phyloP scores from a whole-genome alignment of 257 asterid species.

The Solanum sejunctum region DNA sequence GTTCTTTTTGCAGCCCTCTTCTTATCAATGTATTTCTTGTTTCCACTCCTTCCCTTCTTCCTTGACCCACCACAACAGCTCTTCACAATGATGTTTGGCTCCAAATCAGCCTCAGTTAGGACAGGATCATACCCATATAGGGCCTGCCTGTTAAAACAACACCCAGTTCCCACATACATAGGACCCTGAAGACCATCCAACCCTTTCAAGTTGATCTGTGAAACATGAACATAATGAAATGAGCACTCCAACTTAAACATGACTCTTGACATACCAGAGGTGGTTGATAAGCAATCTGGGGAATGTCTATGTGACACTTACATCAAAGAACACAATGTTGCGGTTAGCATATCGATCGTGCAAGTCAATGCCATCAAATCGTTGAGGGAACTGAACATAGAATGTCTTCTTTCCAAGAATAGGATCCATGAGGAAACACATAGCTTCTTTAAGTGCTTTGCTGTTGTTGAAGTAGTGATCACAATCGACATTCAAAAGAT shows the following conservation, averaged over 20 bases:
- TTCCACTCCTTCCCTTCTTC: constrained; percentile 50
- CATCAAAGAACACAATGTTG: constrained; percentile 41
- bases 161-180: constrained; percentile 88
- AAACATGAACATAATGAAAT: neutral
- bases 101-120: constrained; percentile 67
- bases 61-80: constrained; percentile 73
- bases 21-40: constrained; percentile 62
- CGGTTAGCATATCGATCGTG: constrained; percentile 76
- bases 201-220: constrained; percentile 89
- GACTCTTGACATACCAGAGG: neutral
- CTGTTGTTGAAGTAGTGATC: constrained; percentile 76
- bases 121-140: constrained; percentile 84
- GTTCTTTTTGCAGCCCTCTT: constrained; percentile 65
- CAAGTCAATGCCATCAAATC: constrained; percentile 64
- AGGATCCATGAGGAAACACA: constrained; percentile 69
- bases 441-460: constrained; percentile 63
- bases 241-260: neutral
- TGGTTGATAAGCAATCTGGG: neutral
- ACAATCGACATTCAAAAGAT: constrained; percentile 57
- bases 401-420: constrained; percentile 52
- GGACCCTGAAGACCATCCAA: constrained; percentile 94
- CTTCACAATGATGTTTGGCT: constrained; percentile 63
- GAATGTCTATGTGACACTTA: constrained; percentile 4
- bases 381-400: constrained; percentile 63
- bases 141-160: constrained; percentile 88